A percentile compares a stretch with the other conserved stretches of the same genome.
Evolutionary conservation across 192 early-diverging fungal genomes (phyloP).

Genomic region (Backusella morwellensis): DNA sequence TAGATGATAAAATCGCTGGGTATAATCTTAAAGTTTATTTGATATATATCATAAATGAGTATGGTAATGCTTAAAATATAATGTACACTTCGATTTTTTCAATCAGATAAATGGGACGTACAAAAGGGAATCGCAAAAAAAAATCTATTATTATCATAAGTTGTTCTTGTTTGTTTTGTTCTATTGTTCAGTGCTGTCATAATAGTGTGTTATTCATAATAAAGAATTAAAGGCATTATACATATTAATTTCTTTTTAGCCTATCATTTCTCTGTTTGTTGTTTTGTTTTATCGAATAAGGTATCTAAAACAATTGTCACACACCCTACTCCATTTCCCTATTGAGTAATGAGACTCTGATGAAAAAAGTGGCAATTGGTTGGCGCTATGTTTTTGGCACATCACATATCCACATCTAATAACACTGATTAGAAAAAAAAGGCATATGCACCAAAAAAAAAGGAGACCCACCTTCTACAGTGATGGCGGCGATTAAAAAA

Average conservation of each 20-base stretch:
- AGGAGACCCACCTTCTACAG: conserved; percentile 22
- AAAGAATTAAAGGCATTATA: not conserved
- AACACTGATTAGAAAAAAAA: not conserved
- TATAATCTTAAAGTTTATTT: not conserved
- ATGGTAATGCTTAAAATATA: not conserved
- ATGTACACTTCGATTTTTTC: not conserved
- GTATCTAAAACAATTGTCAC: conserved; percentile 23
- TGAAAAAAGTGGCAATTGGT: conserved; percentile 20
- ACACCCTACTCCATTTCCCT: conserved; percentile 30
- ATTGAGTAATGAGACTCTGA: not conserved
- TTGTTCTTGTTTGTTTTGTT: not conserved
- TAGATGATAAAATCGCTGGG: not conserved
- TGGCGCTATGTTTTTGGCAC: conserved; percentile 25
- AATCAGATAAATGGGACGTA: not conserved
- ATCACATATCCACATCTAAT: conserved; percentile 25
- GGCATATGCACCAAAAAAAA: not conserved
- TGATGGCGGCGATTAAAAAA: conserved; percentile 32
- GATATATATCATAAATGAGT: not conserved
- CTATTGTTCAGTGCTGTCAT: not conserved
- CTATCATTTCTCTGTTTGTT: not conserved
- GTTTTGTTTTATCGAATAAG: conserved; percentile 7
- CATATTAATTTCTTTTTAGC: not conserved
- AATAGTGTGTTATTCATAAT: not conserved
- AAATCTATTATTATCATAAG: not conserved
- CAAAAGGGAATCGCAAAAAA: not conserved